phyloP scores from a whole-genome alignment of 805 yeast species.

The Spathaspora gorwiae region DNA sequence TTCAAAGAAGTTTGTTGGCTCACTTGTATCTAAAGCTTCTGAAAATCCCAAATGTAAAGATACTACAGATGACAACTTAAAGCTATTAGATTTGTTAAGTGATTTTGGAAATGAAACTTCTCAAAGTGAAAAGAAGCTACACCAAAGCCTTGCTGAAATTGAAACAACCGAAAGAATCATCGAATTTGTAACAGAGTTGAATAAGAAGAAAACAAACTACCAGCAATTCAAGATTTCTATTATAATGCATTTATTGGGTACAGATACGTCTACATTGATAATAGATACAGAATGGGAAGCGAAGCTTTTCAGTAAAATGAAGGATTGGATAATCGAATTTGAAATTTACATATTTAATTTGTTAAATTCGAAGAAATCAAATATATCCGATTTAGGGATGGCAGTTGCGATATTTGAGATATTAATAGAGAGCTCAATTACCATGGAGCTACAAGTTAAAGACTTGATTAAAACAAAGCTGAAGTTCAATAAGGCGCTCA shows the following conservation, averaged over 20 bases:
- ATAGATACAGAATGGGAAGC: constrained; percentile 37
- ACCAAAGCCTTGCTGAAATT: constrained; percentile 4
- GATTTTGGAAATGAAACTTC: constrained; percentile 19
- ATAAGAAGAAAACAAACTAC: constrained; percentile 7
- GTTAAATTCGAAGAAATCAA: not conserved
- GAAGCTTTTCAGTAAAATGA: constrained; percentile 27
- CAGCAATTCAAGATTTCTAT: constrained; percentile 21
- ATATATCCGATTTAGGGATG: constrained; percentile 13
- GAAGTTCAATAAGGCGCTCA: constrained; percentile 18
- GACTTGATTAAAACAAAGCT: constrained; percentile 12
- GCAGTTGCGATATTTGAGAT: constrained; percentile 44
- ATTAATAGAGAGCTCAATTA: constrained; percentile 39
- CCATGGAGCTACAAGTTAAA: constrained; percentile 23
- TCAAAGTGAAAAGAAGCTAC: not conserved
- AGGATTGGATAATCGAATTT: constrained; percentile 30
- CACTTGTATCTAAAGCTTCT: not conserved
- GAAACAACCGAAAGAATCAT: constrained; percentile 13
- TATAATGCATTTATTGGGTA: constrained; percentile 21
- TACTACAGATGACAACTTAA: constrained; percentile 23
- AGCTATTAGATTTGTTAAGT: constrained; percentile 33
- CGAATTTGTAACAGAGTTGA: constrained; percentile 10
- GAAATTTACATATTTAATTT: constrained; percentile 13
- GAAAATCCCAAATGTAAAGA: constrained; percentile 2
- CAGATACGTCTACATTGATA: constrained; percentile 9
- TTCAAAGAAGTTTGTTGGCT: not conserved